phyloP scores from a whole-genome alignment of 2,329 filamentous ascomycete species.

The Ramichloridium luteum region DNA sequence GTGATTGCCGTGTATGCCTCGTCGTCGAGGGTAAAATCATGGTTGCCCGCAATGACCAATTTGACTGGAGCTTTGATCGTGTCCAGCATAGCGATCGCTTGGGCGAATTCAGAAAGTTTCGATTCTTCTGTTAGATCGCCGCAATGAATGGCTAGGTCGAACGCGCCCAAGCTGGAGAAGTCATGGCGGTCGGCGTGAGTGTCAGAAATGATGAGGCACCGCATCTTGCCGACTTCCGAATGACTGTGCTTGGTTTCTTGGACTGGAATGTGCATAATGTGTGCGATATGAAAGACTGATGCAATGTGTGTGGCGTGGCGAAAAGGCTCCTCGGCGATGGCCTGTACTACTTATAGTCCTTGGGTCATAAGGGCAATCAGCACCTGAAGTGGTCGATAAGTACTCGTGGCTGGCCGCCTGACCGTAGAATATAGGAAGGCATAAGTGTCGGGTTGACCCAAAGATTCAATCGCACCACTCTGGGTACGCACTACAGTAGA shows the following conservation, averaged over 20 bases:
- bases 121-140: constrained; percentile 47
- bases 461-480: too few species aligned
- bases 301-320: too few species aligned
- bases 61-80: constrained; percentile 43
- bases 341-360: too few species aligned
- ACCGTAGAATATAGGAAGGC: too few species aligned
- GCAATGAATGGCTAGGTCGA: constrained; percentile 45
- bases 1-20: constrained; percentile 9
- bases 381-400: too few species aligned
- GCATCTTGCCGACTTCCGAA: constrained; percentile 7
- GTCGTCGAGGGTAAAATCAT: constrained; percentile 45
- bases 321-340: too few species aligned
- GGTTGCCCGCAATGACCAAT: constrained; percentile 51
- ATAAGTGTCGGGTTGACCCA: too few species aligned
- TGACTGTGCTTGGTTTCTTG: neutral
- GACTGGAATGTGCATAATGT: neutral
- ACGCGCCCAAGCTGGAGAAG: constrained; percentile 33
- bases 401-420: too few species aligned
- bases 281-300: too few species aligned
- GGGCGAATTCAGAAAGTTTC: constrained; percentile 34
- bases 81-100: constrained; percentile 36
- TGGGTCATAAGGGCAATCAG: too few species aligned
- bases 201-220: constrained; percentile 34
- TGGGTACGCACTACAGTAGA: too few species aligned
- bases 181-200: constrained; percentile 24